Evolutionary conservation across 1,139 yeast species (phyloP).

Genomic region (Saccharomyces hybrid): DNA sequence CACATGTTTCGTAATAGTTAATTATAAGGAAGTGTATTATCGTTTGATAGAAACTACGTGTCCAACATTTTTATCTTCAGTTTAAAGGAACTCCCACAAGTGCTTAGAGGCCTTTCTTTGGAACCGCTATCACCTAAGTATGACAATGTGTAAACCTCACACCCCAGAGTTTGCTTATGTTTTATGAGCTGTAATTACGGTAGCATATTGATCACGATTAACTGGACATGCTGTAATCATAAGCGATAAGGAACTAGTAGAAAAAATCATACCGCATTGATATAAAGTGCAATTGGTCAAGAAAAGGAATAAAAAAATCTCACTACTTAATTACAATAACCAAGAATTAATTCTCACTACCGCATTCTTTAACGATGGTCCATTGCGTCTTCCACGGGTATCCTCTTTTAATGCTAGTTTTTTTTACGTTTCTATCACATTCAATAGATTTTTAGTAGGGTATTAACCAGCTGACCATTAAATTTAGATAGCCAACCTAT

Average conservation of each 20-base stretch:
- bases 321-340: neutral
- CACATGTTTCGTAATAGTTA: neutral
- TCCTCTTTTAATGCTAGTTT: neutral
- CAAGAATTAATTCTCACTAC: neutral
- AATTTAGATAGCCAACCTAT: neutral
- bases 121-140: neutral
- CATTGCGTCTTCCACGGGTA: neutral
- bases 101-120: neutral
- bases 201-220: neutral
- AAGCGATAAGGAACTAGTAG: neutral
- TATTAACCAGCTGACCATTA: neutral
- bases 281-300: neutral
- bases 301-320: neutral
- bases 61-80: neutral
- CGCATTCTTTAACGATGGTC: neutral
- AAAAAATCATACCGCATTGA: neutral
- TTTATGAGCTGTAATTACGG: neutral
- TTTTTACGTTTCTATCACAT: neutral
- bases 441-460: neutral
- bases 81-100: neutral
- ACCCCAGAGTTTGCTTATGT: neutral
- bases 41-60: neutral
- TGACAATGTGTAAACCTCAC: neutral
- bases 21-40: neutral
- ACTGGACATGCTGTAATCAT: neutral